Evolutionary conservation across 371 early-diverging fungal species (phyloP).

Genomic region (Lichtheimia ramosa): DNA sequence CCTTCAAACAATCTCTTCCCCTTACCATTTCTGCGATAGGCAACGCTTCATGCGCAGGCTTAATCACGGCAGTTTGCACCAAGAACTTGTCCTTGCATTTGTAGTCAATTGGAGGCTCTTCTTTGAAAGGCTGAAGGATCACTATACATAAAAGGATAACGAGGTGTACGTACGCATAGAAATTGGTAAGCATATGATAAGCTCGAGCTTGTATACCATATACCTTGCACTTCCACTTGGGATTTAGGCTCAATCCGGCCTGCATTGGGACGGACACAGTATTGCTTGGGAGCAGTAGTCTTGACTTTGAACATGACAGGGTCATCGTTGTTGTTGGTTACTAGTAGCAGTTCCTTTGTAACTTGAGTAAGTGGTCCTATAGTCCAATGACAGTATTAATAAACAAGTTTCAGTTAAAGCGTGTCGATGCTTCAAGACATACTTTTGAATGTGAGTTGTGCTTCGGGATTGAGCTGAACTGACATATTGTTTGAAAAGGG

Average conservation of each 20-base stretch:
- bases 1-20: not conserved
- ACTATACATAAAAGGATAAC: slow-evolving; percentile 39
- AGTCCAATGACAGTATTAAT: not conserved
- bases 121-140: slow-evolving; percentile 73
- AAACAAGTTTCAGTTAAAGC: not conserved
- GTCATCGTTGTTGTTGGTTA: slow-evolving; percentile 59
- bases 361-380: slow-evolving; percentile 69
- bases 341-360: slow-evolving; percentile 48
- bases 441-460: slow-evolving; percentile 16
- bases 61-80: slow-evolving; percentile 48
- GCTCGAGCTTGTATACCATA: not conserved
- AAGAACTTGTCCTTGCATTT: slow-evolving; percentile 89
- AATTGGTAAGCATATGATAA: not conserved
- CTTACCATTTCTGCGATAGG: slow-evolving; percentile 23
- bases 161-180: not conserved
- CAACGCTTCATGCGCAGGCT: slow-evolving; percentile 13
- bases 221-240: slow-evolving; percentile 66
- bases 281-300: slow-evolving; percentile 91
- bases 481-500: slow-evolving; percentile 10
- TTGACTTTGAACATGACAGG: slow-evolving; percentile 86
- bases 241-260: slow-evolving; percentile 70
- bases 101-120: slow-evolving; percentile 65
- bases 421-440: not conserved
- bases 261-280: slow-evolving; percentile 88
- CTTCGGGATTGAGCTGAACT: slow-evolving; percentile 14